These are phyloP conservation scores for Sarocladium kiliense DNA, from an alignment of 2,329 filamentous ascomycete species.

Conservation along the genomic window DNA sequence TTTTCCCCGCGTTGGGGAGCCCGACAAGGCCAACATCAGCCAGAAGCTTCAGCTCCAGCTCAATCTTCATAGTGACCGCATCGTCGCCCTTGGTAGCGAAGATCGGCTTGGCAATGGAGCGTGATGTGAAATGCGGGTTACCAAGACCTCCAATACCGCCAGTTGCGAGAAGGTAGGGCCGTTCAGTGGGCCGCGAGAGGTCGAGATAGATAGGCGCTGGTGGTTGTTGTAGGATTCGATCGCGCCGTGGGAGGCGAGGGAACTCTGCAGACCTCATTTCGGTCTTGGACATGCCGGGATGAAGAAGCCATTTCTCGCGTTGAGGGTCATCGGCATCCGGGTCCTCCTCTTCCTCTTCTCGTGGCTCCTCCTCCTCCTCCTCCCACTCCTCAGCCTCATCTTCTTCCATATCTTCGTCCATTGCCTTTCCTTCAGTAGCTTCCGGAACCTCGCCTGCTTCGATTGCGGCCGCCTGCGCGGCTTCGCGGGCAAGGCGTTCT, in stretches of 20 bases:
- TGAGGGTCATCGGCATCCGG: conserved; percentile 36
- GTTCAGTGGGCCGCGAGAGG: conserved; percentile 69
- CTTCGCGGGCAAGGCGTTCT: conserved; percentile 9
- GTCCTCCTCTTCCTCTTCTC: conserved; percentile 28
- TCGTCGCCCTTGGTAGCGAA: conserved; percentile 84
- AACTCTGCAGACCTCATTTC: conserved; percentile 55
- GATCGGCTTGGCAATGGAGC: conserved; percentile 68
- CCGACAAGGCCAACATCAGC: conserved; percentile 94
- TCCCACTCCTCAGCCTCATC: conserved; percentile 14
- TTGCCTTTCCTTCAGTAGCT: conserved; percentile 21
- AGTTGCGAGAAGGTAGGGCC: conserved; percentile 78
- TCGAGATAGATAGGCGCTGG: conserved; percentile 67
- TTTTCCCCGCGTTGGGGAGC: conserved; percentile 93
- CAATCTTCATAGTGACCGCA: conserved; percentile 71
- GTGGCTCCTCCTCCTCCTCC: conserved; percentile 11
- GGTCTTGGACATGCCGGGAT: conserved; percentile 68
- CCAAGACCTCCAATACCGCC: conserved; percentile 87
- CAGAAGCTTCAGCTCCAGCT: conserved; percentile 89
- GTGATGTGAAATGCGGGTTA: conserved; percentile 87
- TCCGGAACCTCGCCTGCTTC: conserved; percentile 10
- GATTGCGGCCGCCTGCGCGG: conserved; percentile 10
- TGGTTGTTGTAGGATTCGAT: conserved; percentile 61
- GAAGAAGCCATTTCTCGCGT: conserved; percentile 77
- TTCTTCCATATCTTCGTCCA: conserved; percentile 14
- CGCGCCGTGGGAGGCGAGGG: conserved; percentile 46